Conservation (phyloP, 2,329 filamentous ascomycete genomes). For the Bipolaris oryzae region DNA sequence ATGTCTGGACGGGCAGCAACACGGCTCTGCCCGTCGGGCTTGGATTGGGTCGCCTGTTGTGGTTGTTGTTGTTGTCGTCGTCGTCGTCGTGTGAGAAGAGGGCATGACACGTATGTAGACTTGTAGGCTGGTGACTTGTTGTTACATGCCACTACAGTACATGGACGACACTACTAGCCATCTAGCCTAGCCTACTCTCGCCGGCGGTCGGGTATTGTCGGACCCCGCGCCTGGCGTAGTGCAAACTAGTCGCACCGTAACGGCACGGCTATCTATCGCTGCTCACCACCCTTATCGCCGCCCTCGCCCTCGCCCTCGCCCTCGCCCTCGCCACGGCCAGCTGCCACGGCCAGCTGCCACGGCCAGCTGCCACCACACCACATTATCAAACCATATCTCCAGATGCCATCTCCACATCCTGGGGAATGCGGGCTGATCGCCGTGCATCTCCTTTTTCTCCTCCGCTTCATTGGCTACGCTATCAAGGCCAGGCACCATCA, state of each 20-base stretch:
- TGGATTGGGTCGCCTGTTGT: neutral
- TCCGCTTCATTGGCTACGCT: slow-evolving; percentile 1
- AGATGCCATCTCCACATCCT: slow-evolving; percentile 16
- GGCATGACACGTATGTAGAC: slow-evolving; percentile 1
- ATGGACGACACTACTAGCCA: too few relatives aligned
- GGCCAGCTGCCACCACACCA: slow-evolving; percentile 23
- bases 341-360: too few relatives aligned
- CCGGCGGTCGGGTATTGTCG: slow-evolving; percentile 2
- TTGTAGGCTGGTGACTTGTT: too few relatives aligned
- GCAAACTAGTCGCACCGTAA: slow-evolving; percentile 8
- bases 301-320: too few relatives aligned
- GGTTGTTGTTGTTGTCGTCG: too few relatives aligned
- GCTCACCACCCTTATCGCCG: slow-evolving; percentile 21
- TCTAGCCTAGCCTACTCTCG: neutral
- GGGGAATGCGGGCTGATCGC: slow-evolving; percentile 14
- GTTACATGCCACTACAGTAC: too few relatives aligned
- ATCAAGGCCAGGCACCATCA: slow-evolving; percentile 7
- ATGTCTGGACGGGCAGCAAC: slow-evolving; percentile 1
- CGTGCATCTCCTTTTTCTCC: slow-evolving; percentile 1
- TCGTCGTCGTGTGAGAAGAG: slow-evolving; percentile 4
- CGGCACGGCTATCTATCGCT: slow-evolving; percentile 20
- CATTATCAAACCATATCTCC: slow-evolving; percentile 21
- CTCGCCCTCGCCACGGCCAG: too few relatives aligned
- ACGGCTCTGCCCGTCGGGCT: neutral
- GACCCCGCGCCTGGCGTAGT: slow-evolving; percentile 5